These are phyloP conservation scores for Tetraselmis striata DNA, from an alignment of 139 green algal species.

Conservation along the genomic window DNA sequence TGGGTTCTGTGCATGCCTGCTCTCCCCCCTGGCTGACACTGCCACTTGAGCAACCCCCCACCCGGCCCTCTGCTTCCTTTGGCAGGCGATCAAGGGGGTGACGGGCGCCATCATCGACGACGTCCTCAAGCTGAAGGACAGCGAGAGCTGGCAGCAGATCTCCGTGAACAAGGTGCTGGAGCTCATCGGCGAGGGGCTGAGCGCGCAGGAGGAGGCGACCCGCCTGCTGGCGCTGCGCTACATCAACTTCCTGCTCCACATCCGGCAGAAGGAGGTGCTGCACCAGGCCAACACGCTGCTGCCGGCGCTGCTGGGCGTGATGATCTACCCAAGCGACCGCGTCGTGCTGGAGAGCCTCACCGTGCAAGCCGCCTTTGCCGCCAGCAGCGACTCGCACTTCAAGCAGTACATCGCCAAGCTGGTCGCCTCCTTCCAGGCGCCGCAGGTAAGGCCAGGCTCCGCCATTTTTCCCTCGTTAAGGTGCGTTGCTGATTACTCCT, in stretches of 20 bases:
- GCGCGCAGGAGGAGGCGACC: slow-evolving; percentile 43
- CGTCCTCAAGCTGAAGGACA: slow-evolving; percentile 45
- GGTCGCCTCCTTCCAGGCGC: background rate
- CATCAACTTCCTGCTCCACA: slow-evolving; percentile 43
- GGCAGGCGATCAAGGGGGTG: slow-evolving; percentile 22
- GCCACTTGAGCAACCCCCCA: background rate
- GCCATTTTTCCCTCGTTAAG: background rate
- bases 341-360: slow-evolving; percentile 47
- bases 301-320: slow-evolving; percentile 54
- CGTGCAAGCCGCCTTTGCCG: slow-evolving; percentile 22
- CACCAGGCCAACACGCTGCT: slow-evolving; percentile 53
- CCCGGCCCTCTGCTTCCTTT: background rate
- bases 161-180: background rate
- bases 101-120: slow-evolving; percentile 44
- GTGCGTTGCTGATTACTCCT: slow-evolving; percentile 17
- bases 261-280: slow-evolving; percentile 34
- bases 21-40: background rate
- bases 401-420: background rate
- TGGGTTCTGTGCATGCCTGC: background rate
- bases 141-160: slow-evolving; percentile 13
- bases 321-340: slow-evolving; percentile 38
- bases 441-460: background rate
- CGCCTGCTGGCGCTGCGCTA: slow-evolving; percentile 79
- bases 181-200: background rate
- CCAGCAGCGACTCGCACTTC: background rate